phyloP scores from a whole-genome alignment of 257 asterid species.

The Agastache rugosa region DNA sequence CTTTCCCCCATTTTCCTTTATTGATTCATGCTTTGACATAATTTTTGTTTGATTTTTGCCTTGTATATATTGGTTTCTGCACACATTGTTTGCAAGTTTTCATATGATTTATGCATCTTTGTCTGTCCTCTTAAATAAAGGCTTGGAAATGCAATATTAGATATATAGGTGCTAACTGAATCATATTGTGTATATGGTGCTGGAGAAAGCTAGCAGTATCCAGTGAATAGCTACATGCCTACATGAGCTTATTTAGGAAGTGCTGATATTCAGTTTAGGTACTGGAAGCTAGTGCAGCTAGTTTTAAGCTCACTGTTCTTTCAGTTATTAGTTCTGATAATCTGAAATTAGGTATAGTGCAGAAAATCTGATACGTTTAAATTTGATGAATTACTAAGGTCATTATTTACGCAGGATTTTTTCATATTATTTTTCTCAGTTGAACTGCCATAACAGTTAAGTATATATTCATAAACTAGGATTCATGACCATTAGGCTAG shows the following conservation, averaged over 20 bases:
- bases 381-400: not conserved
- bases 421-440: not conserved
- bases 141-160: not conserved
- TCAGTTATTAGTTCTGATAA: not conserved
- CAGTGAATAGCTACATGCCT: not conserved
- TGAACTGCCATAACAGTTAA: not conserved
- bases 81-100: not conserved
- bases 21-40: not conserved
- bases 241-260: not conserved
- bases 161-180: not conserved
- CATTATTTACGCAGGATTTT: not conserved
- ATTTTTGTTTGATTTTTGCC: constrained; percentile 4
- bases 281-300: not conserved
- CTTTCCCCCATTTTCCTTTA: not conserved
- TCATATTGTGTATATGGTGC: not conserved
- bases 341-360: not conserved
- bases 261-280: not conserved
- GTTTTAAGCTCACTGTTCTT: constrained; percentile 7
- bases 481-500: not conserved
- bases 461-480: not conserved
- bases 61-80: not conserved
- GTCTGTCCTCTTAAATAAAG: not conserved
- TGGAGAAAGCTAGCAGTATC: not conserved
- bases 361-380: not conserved
- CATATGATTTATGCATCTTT: not conserved